Conservation (phyloP, 2,329 filamentous ascomycete genomes). For the Dactylellina drechsleri region DNA sequence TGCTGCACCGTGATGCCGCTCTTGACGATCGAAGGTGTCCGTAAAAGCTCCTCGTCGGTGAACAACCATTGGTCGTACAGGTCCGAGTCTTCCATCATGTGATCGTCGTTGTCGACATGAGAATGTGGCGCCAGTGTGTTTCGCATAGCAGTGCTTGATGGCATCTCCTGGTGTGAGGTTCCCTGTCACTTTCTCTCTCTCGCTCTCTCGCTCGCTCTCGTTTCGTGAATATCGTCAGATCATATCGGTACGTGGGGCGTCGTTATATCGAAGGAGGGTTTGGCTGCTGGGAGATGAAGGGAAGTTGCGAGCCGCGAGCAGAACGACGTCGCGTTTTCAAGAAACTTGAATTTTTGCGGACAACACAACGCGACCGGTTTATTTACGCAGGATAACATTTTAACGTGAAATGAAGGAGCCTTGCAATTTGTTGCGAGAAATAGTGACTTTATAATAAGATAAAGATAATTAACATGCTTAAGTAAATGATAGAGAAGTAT, state of each 20-base stretch:
- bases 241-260: slow-evolving; percentile 18
- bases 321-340: slow-evolving; percentile 9
- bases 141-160: slow-evolving; percentile 49
- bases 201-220: neutral
- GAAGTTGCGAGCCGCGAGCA: slow-evolving; percentile 52
- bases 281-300: slow-evolving; percentile 55
- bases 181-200: too few relatives aligned
- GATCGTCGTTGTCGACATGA: slow-evolving; percentile 35
- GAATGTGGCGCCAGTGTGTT: slow-evolving; percentile 44
- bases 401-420: too few relatives aligned
- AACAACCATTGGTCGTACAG: slow-evolving; percentile 81
- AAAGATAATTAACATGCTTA: too few relatives aligned
- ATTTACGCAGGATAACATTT: neutral
- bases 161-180: slow-evolving; percentile 39
- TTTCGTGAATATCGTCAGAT: slow-evolving; percentile 37
- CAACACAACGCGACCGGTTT: slow-evolving; percentile 40
- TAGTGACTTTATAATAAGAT: too few relatives aligned
- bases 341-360: slow-evolving; percentile 18
- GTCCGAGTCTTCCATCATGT: slow-evolving; percentile 51
- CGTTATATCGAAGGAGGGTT: too few relatives aligned
- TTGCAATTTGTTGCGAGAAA: too few relatives aligned
- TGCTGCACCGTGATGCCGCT: slow-evolving; percentile 81
- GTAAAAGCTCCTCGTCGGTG: slow-evolving; percentile 80
- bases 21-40: slow-evolving; percentile 83
- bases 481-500: neutral